Evolutionary conservation across 2,329 filamentous ascomycete genomes (phyloP).

Genomic region (Atkinsonella hypoxylon): DNA sequence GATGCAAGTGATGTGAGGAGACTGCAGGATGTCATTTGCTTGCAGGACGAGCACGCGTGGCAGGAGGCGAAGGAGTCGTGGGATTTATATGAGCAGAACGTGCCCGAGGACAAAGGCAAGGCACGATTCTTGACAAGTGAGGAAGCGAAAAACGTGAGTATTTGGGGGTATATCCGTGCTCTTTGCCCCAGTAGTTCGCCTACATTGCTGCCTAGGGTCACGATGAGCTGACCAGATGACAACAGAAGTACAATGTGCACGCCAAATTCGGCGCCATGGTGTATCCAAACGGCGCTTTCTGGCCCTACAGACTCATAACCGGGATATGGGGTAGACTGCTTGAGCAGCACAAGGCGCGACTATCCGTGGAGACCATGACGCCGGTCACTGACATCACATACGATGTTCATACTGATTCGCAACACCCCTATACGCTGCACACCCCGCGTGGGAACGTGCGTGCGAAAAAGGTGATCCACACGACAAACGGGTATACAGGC

Average conservation of each 20-base stretch:
- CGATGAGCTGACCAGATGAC: neutral
- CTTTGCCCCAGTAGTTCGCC: neutral
- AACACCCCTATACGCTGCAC: conserved; percentile 25
- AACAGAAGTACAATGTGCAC: conserved; percentile 14
- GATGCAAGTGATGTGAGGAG: conserved; percentile 11
- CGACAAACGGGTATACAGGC: conserved; percentile 40
- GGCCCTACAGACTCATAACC: conserved; percentile 35
- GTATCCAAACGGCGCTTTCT: conserved; percentile 28
- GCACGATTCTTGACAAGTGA: neutral
- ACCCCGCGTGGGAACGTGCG: conserved; percentile 33
- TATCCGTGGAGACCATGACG: conserved; percentile 27
- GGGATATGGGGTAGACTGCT: conserved; percentile 27
- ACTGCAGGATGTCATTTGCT: conserved; percentile 12
- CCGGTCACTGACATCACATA: conserved; percentile 14
- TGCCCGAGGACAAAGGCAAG: conserved; percentile 11
- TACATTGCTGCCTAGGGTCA: too few species aligned
- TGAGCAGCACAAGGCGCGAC: conserved; percentile 12
- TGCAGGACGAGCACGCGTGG: conserved; percentile 11
- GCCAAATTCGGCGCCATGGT: conserved; percentile 18
- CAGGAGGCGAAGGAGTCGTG: neutral
- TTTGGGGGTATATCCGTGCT: neutral
- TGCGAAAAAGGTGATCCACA: conserved; percentile 39
- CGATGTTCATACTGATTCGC: conserved; percentile 8
- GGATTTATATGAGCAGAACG: conserved; percentile 6
- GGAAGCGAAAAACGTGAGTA: neutral